Evolutionary conservation across 2,329 filamentous ascomycete genomes (phyloP).

Genomic region (Trichoderma atrobrunneum): DNA sequence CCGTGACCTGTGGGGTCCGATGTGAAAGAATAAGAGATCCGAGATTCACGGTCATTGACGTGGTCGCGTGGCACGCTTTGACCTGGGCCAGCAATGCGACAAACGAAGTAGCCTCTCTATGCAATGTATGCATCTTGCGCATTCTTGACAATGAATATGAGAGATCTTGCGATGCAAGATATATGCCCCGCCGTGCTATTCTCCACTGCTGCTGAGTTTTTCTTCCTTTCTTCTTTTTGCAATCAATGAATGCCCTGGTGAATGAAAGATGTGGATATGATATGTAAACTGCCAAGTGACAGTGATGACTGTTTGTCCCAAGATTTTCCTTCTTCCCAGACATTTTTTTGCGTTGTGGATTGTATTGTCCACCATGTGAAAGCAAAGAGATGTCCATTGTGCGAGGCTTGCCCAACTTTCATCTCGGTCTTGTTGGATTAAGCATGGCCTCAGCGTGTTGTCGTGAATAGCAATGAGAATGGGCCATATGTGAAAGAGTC

Average conservation of each 20-base stretch:
- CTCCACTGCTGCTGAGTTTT: not conserved
- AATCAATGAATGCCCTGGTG: not conserved
- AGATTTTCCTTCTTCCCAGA: not conserved
- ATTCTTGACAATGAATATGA: not conserved
- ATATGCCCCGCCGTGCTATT: conserved; percentile 2
- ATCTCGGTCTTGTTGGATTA: not conserved
- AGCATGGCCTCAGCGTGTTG: not conserved
- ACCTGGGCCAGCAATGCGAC: not conserved
- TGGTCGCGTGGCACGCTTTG: not conserved
- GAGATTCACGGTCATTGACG: not conserved
- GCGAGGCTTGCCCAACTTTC: not conserved
- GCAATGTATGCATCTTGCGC: not conserved
- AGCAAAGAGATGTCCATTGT: not conserved
- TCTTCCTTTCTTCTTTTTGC: not conserved
- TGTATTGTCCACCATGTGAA: not conserved
- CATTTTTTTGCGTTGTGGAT: not conserved
- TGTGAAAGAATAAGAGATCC: not conserved
- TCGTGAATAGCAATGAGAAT: not conserved
- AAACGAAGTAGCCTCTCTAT: not conserved
- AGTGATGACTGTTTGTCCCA: not conserved
- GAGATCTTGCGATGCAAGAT: not conserved
- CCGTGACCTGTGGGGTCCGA: not conserved
- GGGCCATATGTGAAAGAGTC: not conserved
- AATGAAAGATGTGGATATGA: not conserved
- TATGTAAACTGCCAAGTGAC: not conserved